A percentile compares a stretch with the other conserved stretches of the same genome.
These are phyloP conservation scores for Trichoderma parareesei DNA, from an alignment of 495 filamentous ascomycete genomes.

Conservation along the genomic window DNA sequence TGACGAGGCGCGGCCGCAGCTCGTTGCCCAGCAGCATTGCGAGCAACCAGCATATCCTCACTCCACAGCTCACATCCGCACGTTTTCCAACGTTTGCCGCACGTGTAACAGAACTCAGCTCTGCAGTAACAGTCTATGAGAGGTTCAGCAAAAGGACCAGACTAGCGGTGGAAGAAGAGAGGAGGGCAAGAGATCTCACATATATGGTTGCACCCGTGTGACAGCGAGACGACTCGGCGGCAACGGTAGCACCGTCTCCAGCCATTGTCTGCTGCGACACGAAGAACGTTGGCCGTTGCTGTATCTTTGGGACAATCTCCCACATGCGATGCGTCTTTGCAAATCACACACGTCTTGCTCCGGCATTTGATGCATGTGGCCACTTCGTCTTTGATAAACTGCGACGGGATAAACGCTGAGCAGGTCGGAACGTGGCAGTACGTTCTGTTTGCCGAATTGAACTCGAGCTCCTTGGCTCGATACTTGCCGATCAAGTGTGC, in stretches of 20 bases:
- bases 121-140: conserved; percentile 37
- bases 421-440: conserved; percentile 41
- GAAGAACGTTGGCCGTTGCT: conserved; percentile 25
- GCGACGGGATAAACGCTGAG: conserved; percentile 34
- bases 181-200: conserved; percentile 15
- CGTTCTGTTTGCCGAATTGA: conserved; percentile 33
- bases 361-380: conserved; percentile 36
- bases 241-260: conserved; percentile 39
- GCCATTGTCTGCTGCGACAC: conserved; percentile 25
- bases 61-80: conserved; percentile 40
- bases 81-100: conserved; percentile 41
- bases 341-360: conserved; percentile 34
- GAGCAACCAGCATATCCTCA: conserved; percentile 24
- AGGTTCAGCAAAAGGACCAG: not conserved
- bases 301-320: conserved; percentile 34
- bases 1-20: not conserved
- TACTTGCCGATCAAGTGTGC: conserved; percentile 24
- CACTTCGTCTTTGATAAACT: conserved; percentile 23
- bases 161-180: not conserved
- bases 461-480: conserved; percentile 35
- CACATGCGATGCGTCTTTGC: conserved; percentile 41
- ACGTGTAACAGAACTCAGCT: conserved; percentile 52
- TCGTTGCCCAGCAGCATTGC: conserved; percentile 7
- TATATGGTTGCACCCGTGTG: conserved; percentile 43
- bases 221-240: conserved; percentile 31